phyloP scores from a whole-genome alignment of 306 rosid genomes.

The Cucumis sativus region Cucumber_9930_V3 NC_026657.2:12564001-12564500 shows the following conservation, averaged over 20 bases:
- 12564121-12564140: neutral
- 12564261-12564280: neutral
- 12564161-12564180: neutral
- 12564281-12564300: neutral
- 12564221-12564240: neutral
- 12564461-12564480: conserved; percentile 76
- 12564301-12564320: neutral
- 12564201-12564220: neutral
- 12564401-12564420: conserved; percentile 63
- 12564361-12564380: conserved; percentile 72
- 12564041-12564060: neutral
- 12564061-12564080: neutral
- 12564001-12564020: neutral
- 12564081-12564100: neutral
- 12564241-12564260: neutral
- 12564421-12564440: conserved; percentile 70
- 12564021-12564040: neutral
- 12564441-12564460: conserved; percentile 76
- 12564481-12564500: neutral
- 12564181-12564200: neutral
- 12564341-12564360: conserved; percentile 82
- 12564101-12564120: neutral
- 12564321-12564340: conserved; percentile 43
- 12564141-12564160: neutral
- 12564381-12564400: conserved; percentile 34